Evolutionary conservation across 805 yeast species (phyloP).

Genomic region (Ogataea neopini): DNA sequence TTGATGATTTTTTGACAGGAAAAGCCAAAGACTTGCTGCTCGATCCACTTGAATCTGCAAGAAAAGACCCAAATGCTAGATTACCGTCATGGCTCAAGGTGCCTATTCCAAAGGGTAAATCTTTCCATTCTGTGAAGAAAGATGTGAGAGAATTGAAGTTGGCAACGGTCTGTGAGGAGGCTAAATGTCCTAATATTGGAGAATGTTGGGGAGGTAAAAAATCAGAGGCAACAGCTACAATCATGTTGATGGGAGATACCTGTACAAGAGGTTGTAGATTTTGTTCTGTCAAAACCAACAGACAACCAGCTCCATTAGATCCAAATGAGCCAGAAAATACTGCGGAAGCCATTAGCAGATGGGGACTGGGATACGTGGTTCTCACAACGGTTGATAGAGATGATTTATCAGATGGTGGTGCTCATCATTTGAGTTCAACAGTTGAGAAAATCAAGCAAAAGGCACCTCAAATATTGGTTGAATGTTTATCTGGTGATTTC

Average conservation of each 20-base stretch:
- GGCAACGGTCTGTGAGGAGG: slow-evolving; percentile 97
- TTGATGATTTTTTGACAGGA: slow-evolving; percentile 87
- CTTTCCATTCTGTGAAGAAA: slow-evolving; percentile 73
- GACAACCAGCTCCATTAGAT: slow-evolving; percentile 86
- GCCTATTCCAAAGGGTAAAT: slow-evolving; percentile 94
- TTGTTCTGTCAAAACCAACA: slow-evolving; percentile 92
- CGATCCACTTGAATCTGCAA: slow-evolving; percentile 79
- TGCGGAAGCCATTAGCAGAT: slow-evolving; percentile 93
- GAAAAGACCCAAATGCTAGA: slow-evolving; percentile 67
- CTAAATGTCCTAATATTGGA: slow-evolving; percentile 98
- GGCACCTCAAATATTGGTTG: slow-evolving; percentile 89
- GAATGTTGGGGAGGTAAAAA: slow-evolving; percentile 99
- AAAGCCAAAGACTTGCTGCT: slow-evolving; percentile 64
- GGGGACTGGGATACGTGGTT: slow-evolving; percentile 98
- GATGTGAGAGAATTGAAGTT: slow-evolving; percentile 87
- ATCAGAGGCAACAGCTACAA: slow-evolving; percentile 94
- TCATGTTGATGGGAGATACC: slow-evolving; percentile 97
- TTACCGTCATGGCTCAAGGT: slow-evolving; percentile 94
- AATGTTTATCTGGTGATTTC: slow-evolving; percentile 93
- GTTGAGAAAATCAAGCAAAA: slow-evolving; percentile 80
- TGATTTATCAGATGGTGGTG: slow-evolving; percentile 91
- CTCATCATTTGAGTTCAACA: slow-evolving; percentile 86
- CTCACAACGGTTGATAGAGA: slow-evolving; percentile 97
- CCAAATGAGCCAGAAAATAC: slow-evolving; percentile 97
- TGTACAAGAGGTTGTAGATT: slow-evolving; percentile 99